phyloP scores from a whole-genome alignment of 2,329 filamentous ascomycete genomes.

The Trichophyton simii region DNA sequence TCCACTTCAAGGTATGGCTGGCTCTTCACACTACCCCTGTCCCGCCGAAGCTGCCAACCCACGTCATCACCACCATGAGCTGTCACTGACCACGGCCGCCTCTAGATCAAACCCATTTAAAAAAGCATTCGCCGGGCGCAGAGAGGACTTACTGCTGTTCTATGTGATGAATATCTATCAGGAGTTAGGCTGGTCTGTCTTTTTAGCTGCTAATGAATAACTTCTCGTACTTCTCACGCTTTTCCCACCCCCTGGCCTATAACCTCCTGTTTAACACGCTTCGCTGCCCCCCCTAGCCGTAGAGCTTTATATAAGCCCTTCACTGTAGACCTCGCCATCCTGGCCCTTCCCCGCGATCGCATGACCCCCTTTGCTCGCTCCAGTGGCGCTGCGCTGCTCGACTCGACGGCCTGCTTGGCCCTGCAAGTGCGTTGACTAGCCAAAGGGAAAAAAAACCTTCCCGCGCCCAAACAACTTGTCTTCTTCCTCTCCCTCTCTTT shows the following conservation, averaged over 20 bases:
- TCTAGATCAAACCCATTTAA: constrained; percentile 41
- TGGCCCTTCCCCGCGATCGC: constrained; percentile 22
- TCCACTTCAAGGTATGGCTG: constrained; percentile 75
- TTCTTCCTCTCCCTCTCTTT: neutral
- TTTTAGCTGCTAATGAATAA: neutral
- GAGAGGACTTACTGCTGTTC: constrained; percentile 1
- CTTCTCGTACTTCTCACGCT: neutral
- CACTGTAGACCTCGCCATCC: neutral
- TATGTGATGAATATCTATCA: neutral
- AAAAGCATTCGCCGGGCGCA: neutral
- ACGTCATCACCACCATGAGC: neutral
- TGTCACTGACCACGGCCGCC: neutral
- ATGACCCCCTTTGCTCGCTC: constrained; percentile 19
- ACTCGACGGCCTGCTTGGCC: neutral
- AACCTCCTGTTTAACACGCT: neutral
- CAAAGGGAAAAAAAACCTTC: neutral
- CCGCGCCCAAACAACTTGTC: neutral
- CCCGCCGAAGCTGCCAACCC: neutral
- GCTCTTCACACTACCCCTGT: neutral
- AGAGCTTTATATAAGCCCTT: neutral
- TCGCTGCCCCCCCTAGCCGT: neutral
- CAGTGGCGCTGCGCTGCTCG: neutral
- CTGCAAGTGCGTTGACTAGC: neutral
- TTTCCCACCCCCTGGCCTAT: neutral
- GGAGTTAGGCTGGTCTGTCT: neutral